Conservation (phyloP, 2,329 filamentous ascomycete species). For the Clonostachys sp. region DNA sequence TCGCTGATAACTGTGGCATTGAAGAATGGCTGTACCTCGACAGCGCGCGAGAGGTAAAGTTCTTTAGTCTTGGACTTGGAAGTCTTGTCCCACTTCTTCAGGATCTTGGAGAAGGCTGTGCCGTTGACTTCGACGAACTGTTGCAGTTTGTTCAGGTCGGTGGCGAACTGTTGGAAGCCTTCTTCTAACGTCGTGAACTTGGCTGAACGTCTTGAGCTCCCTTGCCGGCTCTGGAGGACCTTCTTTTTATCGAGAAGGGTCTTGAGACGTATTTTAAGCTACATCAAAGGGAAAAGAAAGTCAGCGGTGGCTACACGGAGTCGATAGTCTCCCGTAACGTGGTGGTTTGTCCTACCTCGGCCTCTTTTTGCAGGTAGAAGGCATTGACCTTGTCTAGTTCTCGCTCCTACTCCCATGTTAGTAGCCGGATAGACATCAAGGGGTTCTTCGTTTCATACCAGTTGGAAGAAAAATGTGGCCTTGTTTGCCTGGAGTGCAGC, state of each 20-base stretch:
- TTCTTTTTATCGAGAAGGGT: constrained; percentile 94
- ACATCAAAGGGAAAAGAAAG: background rate
- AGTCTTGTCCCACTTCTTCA: constrained; percentile 99
- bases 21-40: constrained; percentile 97
- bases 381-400: constrained; percentile 98
- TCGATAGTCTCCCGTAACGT: too few relatives aligned
- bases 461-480: constrained; percentile 96
- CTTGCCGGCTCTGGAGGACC: constrained; percentile 76
- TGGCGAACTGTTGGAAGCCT: constrained; percentile 95
- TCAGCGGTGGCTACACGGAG: too few relatives aligned
- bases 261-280: constrained; percentile 91
- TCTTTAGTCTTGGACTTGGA: constrained; percentile 99
- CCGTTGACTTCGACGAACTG: constrained; percentile 99
- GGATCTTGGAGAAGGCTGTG: constrained; percentile 94
- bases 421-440: constrained; percentile 7
- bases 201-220: constrained; percentile 80
- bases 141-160: constrained; percentile 93
- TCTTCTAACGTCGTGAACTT: constrained; percentile 95
- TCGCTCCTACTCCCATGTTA: constrained; percentile 67
- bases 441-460: constrained; percentile 54
- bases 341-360: constrained; percentile 62
- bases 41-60: constrained; percentile 89
- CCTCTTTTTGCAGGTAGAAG: constrained; percentile 97
- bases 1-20: constrained; percentile 96
- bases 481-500: constrained; percentile 92